Evolutionary conservation across 805 yeast species (phyloP).

Genomic region (Torulaspora quercuum): DNA sequence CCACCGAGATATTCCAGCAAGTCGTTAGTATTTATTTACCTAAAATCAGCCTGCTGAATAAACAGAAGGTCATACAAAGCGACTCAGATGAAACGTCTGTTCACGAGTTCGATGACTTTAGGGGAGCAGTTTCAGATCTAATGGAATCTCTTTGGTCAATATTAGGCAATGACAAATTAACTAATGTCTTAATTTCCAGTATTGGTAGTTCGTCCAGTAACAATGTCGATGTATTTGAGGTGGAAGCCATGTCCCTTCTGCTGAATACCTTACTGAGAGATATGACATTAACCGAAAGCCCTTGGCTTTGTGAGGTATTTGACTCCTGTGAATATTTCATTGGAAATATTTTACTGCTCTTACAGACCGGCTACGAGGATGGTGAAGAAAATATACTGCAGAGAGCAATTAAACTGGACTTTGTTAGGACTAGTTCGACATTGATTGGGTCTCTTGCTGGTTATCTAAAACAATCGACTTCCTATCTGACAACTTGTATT

Average conservation of each 20-base stretch:
- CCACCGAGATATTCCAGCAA: slow-evolving; percentile 43
- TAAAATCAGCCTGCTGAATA: slow-evolving; percentile 49
- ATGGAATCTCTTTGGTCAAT: slow-evolving; percentile 68
- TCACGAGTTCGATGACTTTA: slow-evolving; percentile 60
- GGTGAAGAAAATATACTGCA: slow-evolving; percentile 17
- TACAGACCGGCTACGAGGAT: slow-evolving; percentile 28
- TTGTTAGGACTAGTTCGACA: slow-evolving; percentile 31
- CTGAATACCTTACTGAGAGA: slow-evolving; percentile 28
- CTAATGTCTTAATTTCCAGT: slow-evolving; percentile 31
- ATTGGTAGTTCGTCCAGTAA: slow-evolving; percentile 22
- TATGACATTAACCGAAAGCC: slow-evolving; percentile 30
- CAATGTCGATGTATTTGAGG: slow-evolving; percentile 26
- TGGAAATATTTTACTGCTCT: slow-evolving; percentile 24
- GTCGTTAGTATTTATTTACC: slow-evolving; percentile 65
- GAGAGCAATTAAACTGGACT: slow-evolving; percentile 26
- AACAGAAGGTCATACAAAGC: slow-evolving; percentile 38
- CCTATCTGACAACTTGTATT: slow-evolving; percentile 25
- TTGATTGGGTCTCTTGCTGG: slow-evolving; percentile 32
- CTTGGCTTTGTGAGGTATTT: slow-evolving; percentile 30
- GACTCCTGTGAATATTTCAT: slow-evolving; percentile 26
- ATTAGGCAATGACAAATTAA: slow-evolving; percentile 45
- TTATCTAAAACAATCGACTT: slow-evolving; percentile 25
- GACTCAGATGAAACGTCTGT: slow-evolving; percentile 26
- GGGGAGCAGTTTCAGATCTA: slow-evolving; percentile 74
- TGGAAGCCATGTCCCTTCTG: slow-evolving; percentile 35